A percentile compares a stretch with the other conserved stretches of the same genome.
Conservation (phyloP, 805 yeast genomes). For the Zygosaccharomyces gambellarensis region DNA sequence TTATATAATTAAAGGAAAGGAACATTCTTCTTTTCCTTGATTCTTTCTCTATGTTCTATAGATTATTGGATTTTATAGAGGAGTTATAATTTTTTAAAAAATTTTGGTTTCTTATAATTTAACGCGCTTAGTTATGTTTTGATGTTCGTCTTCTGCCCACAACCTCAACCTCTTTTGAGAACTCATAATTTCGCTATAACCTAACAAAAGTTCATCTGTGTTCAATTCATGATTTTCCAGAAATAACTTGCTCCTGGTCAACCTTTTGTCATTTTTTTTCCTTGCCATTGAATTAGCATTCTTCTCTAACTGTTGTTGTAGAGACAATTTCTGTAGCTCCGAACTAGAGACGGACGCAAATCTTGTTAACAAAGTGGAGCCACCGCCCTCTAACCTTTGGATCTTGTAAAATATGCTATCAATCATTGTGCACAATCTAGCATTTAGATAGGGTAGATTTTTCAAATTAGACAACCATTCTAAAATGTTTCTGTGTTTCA, state of each 20-base stretch:
- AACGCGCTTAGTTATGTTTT: slow-evolving; percentile 43
- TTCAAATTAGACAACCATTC: slow-evolving; percentile 62
- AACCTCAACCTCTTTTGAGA: slow-evolving; percentile 53
- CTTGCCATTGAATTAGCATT: slow-evolving; percentile 6
- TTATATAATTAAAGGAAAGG: not conserved
- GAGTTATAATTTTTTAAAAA: not conserved
- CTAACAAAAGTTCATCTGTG: slow-evolving; percentile 20
- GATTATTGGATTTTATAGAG: not conserved
- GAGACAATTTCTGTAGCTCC: slow-evolving; percentile 30
- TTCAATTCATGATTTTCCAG: slow-evolving; percentile 45
- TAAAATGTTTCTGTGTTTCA: slow-evolving; percentile 51
- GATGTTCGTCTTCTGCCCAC: slow-evolving; percentile 55
- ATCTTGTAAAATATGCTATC: slow-evolving; percentile 42
- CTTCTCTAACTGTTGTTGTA: slow-evolving; percentile 12
- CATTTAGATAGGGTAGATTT: slow-evolving; percentile 46
- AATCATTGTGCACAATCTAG: slow-evolving; percentile 39
- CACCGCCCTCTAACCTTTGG: slow-evolving; percentile 52
- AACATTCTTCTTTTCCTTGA: not conserved
- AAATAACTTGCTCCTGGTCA: slow-evolving; percentile 33
- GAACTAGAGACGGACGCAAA: slow-evolving; percentile 43
- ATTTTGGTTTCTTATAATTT: slow-evolving; percentile 6
- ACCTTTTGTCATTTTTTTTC: slow-evolving; percentile 17
- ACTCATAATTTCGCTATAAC: slow-evolving; percentile 31
- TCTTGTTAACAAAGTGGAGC: slow-evolving; percentile 54
- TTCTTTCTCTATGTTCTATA: not conserved